Conservation (phyloP, 192 early-diverging fungal genomes). For the Coemansia aciculifera region DNA sequence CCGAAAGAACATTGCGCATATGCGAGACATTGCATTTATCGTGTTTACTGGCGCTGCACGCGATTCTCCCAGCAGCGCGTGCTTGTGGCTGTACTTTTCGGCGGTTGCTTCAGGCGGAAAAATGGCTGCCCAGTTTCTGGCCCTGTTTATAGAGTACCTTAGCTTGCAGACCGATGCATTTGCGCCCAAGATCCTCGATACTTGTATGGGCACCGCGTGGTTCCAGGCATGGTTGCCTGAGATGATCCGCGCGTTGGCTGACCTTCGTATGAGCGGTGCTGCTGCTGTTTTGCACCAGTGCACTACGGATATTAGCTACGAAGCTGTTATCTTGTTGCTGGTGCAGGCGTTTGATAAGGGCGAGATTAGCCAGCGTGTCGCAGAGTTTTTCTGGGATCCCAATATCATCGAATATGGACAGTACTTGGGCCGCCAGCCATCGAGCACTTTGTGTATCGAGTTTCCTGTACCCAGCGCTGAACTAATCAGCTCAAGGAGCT, state of each 20-base stretch:
- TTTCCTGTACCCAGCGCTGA: slow-evolving; percentile 25
- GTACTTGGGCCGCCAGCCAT: slow-evolving; percentile 23
- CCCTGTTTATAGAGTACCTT: slow-evolving; percentile 30
- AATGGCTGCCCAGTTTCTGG: slow-evolving; percentile 8
- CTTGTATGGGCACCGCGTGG: slow-evolving; percentile 21
- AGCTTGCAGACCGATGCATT: slow-evolving; percentile 11
- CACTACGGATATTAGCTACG: slow-evolving; percentile 16
- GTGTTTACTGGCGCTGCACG: slow-evolving; percentile 11
- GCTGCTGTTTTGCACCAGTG: slow-evolving; percentile 41
- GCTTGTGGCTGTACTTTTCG: slow-evolving; percentile 30
- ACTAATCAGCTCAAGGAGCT: slow-evolving; percentile 12
- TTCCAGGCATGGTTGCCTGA: slow-evolving; percentile 18
- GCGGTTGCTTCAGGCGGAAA: slow-evolving; percentile 13
- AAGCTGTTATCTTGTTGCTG: slow-evolving; percentile 25
- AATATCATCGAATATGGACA: slow-evolving; percentile 47
- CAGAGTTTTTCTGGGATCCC: slow-evolving; percentile 45
- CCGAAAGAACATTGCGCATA: slow-evolving; percentile 15
- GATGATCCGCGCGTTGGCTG: slow-evolving; percentile 19
- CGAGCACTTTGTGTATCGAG: background rate
- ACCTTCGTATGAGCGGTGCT: slow-evolving; percentile 22
- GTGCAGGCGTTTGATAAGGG: slow-evolving; percentile 35
- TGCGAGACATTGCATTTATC: slow-evolving; percentile 20
- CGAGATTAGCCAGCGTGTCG: slow-evolving; percentile 23
- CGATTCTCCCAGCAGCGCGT: slow-evolving; percentile 8
- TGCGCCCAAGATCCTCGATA: slow-evolving; percentile 11